A percentile compares a stretch with the other conserved stretches of the same genome.
Evolutionary conservation across 164 flowering plant species (phyloP).

Genomic region (Nelumbo lutea): DNA sequence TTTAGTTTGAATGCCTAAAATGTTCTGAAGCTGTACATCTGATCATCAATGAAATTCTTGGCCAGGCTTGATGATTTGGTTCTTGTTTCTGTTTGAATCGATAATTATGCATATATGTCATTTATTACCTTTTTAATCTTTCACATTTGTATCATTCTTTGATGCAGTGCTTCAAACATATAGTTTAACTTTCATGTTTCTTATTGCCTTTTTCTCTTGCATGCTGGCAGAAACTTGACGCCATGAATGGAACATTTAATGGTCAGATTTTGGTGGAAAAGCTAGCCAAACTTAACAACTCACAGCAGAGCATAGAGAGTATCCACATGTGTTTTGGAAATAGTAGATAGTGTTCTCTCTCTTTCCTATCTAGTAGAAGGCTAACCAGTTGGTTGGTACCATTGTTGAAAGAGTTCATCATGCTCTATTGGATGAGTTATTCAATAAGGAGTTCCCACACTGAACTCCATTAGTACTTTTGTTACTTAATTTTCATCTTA

Average conservation of each 20-base stretch:
- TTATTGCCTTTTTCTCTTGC: constrained; percentile 1
- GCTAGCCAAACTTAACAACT: constrained; percentile 73
- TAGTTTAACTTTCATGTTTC: not conserved
- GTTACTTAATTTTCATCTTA: not conserved
- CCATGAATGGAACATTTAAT: constrained; percentile 81
- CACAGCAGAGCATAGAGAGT: constrained; percentile 94
- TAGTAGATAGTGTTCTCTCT: not conserved
- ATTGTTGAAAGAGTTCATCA: not conserved
- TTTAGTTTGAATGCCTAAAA: too few relatives aligned
- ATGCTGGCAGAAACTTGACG: constrained; percentile 13
- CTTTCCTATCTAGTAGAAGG: not conserved
- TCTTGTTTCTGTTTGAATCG: not conserved
- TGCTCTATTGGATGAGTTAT: not conserved
- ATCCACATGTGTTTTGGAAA: constrained; percentile 41
- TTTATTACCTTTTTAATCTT: not conserved
- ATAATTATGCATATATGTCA: not conserved
- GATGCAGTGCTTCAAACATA: too few relatives aligned
- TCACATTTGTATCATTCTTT: not conserved
- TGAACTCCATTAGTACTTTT: not conserved
- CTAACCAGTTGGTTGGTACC: not conserved
- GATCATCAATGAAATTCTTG: too few relatives aligned
- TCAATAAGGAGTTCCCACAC: not conserved
- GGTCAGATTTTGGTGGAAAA: constrained; percentile 84
- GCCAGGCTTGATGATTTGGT: not conserved
- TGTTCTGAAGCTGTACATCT: too few relatives aligned